A percentile compares a stretch with the other conserved stretches of the same genome.
phyloP scores from a whole-genome alignment of 192 early-diverging fungal species.

The Radiomyces spectabilis region DNA sequence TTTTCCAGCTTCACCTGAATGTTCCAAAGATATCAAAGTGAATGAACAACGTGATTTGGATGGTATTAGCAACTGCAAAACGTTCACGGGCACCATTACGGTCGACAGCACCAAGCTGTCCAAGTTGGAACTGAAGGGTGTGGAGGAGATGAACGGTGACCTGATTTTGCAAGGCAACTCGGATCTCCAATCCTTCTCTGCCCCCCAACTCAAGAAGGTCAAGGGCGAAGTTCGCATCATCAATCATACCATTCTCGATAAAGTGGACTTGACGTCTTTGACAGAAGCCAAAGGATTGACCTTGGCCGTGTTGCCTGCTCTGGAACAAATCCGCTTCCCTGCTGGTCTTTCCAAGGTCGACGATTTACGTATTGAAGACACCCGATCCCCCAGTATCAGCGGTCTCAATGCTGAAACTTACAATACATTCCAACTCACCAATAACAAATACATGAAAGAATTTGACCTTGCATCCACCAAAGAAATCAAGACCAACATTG shows the following conservation, averaged over 20 bases:
- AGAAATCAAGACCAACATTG: conserved; percentile 4
- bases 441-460: conserved; percentile 20
- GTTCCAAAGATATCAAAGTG: not conserved
- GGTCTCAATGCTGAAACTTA: conserved; percentile 3
- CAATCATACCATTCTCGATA: conserved; percentile 15
- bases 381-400: conserved; percentile 3
- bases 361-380: conserved; percentile 14
- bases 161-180: conserved; percentile 9
- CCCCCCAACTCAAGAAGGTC: conserved; percentile 18
- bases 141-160: conserved; percentile 16
- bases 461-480: conserved; percentile 14
- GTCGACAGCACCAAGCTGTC: not conserved
- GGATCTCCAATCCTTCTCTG: conserved; percentile 4
- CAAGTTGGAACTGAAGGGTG: conserved; percentile 9
- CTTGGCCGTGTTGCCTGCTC: conserved; percentile 17
- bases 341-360: conserved; percentile 9
- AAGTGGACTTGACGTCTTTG: conserved; percentile 11
- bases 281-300: conserved; percentile 3
- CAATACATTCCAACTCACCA: conserved; percentile 8
- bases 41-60: conserved; percentile 20
- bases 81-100: conserved; percentile 19
- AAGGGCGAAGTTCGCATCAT: conserved; percentile 11
- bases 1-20: not conserved
- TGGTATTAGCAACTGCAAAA: conserved; percentile 7
- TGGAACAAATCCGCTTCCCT: conserved; percentile 22